Conservation (phyloP, 805 yeast species). For the Barnettozyma siamensis region DNA sequence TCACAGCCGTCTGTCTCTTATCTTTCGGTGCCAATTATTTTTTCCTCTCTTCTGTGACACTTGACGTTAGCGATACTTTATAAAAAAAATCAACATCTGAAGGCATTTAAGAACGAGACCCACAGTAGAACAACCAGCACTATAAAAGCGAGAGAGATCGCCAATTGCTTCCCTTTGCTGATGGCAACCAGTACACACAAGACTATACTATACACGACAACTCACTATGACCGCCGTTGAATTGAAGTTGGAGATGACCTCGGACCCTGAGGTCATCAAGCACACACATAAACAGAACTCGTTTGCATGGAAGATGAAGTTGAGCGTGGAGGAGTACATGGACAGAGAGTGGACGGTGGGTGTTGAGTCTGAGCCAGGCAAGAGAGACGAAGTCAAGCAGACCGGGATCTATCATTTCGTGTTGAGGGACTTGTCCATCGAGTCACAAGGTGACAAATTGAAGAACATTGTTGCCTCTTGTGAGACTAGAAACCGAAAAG, state of each 20-base stretch:
- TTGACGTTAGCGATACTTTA: conserved; percentile 8
- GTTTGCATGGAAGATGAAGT: conserved; percentile 29
- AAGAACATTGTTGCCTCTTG: conserved; percentile 36
- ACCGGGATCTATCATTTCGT: conserved; percentile 34
- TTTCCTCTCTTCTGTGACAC: not conserved
- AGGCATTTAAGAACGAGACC: conserved; percentile 2
- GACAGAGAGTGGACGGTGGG: conserved; percentile 33
- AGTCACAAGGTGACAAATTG: conserved; percentile 15
- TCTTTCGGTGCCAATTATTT: too few species aligned
- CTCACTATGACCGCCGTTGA: conserved; percentile 4
- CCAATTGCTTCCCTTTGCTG: too few species aligned
- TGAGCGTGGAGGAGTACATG: conserved; percentile 31
- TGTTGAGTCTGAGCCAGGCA: conserved; percentile 21
- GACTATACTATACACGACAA: not conserved
- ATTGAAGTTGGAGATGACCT: conserved; percentile 12
- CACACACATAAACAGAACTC: conserved; percentile 33
- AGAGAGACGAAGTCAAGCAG: conserved; percentile 10
- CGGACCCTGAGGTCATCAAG: conserved; percentile 29
- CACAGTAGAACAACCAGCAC: too few species aligned
- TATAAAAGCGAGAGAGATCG: not conserved
- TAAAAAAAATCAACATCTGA: conserved; percentile 4
- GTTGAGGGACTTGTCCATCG: conserved; percentile 25
- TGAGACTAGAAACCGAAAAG: conserved; percentile 35
- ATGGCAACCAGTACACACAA: too few species aligned
- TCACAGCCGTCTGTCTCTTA: too few species aligned